Evolutionary conservation across 768 basidiomycete species (phyloP).

Genomic region (Kwoniella sp.): DNA sequence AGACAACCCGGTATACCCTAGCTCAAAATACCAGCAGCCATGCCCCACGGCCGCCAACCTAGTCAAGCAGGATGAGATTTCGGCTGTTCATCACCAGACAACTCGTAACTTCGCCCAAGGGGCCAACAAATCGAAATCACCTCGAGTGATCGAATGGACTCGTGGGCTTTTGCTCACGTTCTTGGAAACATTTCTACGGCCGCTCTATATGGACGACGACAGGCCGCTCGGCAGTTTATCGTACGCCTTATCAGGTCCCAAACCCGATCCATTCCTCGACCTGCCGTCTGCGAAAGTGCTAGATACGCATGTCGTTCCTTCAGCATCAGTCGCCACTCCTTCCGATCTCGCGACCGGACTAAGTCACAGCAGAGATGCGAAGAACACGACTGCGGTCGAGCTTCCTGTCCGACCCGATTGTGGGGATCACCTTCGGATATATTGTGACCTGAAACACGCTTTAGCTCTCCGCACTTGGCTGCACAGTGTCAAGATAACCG

Average conservation of each 20-base stretch:
- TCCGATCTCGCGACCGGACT: neutral
- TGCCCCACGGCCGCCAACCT: too few species aligned
- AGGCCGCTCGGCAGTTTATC: conserved; percentile 18
- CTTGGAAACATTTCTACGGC: conserved; percentile 17
- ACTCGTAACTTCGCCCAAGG: too few species aligned
- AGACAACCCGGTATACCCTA: too few species aligned
- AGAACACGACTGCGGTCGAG: neutral
- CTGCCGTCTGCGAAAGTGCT: conserved; percentile 8
- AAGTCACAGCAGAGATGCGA: too few species aligned
- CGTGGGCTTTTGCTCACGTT: conserved; percentile 13
- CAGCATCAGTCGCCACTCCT: neutral
- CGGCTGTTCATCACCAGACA: too few species aligned
- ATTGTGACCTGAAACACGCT: conserved; percentile 26
- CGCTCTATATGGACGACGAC: conserved; percentile 6
- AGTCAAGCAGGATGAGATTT: too few species aligned
- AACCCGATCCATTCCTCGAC: conserved; percentile 42
- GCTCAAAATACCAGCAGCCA: too few species aligned
- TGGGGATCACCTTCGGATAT: conserved; percentile 42
- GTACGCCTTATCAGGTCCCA: conserved; percentile 30
- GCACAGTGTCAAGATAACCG: conserved; percentile 20
- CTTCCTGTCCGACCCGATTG: conserved; percentile 19
- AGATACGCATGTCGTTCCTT: neutral
- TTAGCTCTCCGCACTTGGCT: conserved; percentile 34
- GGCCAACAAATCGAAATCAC: too few species aligned
- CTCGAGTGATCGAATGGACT: conserved; percentile 34